These are phyloP conservation scores for Rhypophila decipiens DNA, from an alignment of 495 filamentous ascomycete genomes.

Conservation along the genomic window DNA sequence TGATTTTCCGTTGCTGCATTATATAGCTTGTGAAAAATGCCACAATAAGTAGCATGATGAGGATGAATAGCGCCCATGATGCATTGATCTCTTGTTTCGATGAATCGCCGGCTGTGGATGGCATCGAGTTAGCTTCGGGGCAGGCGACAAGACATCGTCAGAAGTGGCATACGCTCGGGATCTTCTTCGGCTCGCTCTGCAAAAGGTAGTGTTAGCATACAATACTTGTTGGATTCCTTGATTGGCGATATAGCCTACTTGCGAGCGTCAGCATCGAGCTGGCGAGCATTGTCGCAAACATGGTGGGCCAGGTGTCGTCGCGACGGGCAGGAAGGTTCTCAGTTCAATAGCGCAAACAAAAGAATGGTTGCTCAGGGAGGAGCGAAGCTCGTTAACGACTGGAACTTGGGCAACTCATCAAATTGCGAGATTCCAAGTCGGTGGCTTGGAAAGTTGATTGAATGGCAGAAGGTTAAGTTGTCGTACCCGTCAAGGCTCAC, in stretches of 20 bases:
- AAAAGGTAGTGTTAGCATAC: conserved; percentile 14
- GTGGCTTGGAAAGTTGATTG: no score
- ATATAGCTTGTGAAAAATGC: conserved; percentile 97
- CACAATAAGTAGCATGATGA: conserved; percentile 84
- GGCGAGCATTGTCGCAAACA: conserved; percentile 27
- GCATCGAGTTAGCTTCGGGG: conserved; percentile 12
- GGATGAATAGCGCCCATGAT: conserved; percentile 95
- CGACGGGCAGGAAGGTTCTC: not conserved
- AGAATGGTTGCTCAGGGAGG: no score
- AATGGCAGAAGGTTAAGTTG: no score
- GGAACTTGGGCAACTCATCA: no score
- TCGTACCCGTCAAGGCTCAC: no score
- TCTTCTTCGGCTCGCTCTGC: conserved; percentile 48
- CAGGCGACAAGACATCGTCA: not conserved
- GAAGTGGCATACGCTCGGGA: conserved; percentile 36
- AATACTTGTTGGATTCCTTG: not conserved
- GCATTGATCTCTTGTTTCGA: conserved; percentile 81
- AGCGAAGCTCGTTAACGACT: not conserved
- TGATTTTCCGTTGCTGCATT: conserved; percentile 88
- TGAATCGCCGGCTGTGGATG: conserved; percentile 37
- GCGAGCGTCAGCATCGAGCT: conserved; percentile 35
- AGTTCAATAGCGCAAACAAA: no score
- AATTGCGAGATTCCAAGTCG: no score
- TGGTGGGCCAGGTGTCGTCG: conserved; percentile 8
- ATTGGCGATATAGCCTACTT: conserved; percentile 22